Base-by-base conservation (phyloP, 148 eudicot species). In the Vaccinium corymbosum region DNA sequence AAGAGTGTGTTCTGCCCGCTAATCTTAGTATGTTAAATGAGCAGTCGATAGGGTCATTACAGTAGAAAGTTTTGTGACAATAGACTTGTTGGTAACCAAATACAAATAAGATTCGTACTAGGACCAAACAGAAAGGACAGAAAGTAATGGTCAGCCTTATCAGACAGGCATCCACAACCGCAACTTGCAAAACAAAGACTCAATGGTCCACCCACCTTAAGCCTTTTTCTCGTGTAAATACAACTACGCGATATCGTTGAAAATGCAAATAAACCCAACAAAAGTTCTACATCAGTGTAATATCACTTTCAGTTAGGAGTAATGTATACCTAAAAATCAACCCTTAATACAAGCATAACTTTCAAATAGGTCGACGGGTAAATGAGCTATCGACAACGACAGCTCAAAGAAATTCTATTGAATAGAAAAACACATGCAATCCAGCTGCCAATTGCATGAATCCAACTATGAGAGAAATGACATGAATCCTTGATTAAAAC, bases 161-260 rank as follows among this genome's bases (percentile, higher is more conserved):
- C 19, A 20, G 52, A 83, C 79, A 64, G 83, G 42, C 85, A 78
- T 76, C 83, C 86, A 81, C 86, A 81, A 82, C 82, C 88, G 81
- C 91, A 91, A 94, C 89, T 93, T 90, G 95, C 88, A 42, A 16
- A 86, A 52, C 83, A 82, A 78, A 75, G 64, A 61, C 68, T 29
- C 25, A 70, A 48, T 73, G 82, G 89, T 84, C 86, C 84, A 82
- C 81, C 29, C 84, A 27, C 53, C 50, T 71, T 17, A 55, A 35
- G 38, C 17, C 59, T 6, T 15, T 55, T 55, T 55, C 16, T 82
- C 75, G 76, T 80, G 15, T 35, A 35, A 35, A 35, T 35, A 35
- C 38, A 35, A 35, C 3, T 35, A 35, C 38, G 2, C 38, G 3
- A 35, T 35, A 2, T 35, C 0, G 38, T 35, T 35, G 38, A 35